phyloP scores from a whole-genome alignment of 2,329 filamentous ascomycete species.

The Venturiaceae sp. region DNA sequence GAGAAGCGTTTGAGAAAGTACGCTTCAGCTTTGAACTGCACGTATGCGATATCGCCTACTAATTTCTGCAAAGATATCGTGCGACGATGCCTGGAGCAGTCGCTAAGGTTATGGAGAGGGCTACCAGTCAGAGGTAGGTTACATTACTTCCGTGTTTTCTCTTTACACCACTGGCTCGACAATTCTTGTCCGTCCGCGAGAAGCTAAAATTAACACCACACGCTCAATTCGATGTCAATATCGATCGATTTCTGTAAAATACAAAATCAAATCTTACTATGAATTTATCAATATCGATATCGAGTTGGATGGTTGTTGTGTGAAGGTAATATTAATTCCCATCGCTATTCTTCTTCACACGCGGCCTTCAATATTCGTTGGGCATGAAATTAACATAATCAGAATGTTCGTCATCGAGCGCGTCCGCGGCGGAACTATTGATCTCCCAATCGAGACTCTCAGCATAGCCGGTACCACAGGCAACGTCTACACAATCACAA shows the following conservation, averaged over 20 bases:
- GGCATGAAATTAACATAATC: background rate
- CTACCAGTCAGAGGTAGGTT: constrained; percentile 33
- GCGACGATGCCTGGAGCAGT: constrained; percentile 35
- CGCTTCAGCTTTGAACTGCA: background rate
- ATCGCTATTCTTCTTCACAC: background rate
- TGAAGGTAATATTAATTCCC: too few species aligned
- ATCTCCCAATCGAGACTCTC: constrained; percentile 41
- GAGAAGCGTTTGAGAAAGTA: constrained; percentile 22
- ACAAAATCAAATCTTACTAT: too few species aligned
- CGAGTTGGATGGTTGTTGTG: too few species aligned
- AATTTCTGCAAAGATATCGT: constrained; percentile 15
- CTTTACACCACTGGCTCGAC: too few species aligned
- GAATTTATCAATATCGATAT: background rate
- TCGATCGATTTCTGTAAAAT: too few species aligned
- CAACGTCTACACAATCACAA: constrained; percentile 49
- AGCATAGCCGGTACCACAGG: constrained; percentile 51
- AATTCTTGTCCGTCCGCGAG: background rate
- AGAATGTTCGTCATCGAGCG: constrained; percentile 47
- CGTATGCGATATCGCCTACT: background rate
- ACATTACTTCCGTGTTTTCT: too few species aligned
- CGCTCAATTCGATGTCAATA: too few species aligned
- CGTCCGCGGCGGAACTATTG: constrained; percentile 30
- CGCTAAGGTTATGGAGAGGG: constrained; percentile 36
- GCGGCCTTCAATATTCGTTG: background rate
- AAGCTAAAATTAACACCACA: constrained; percentile 1